Percentiles rank a stretch among this genome's conserved stretches.
These are phyloP conservation scores for Carex kokanica DNA, from an alignment of 176 grass and related monocot genomes.

Conservation along the genomic window DNA sequence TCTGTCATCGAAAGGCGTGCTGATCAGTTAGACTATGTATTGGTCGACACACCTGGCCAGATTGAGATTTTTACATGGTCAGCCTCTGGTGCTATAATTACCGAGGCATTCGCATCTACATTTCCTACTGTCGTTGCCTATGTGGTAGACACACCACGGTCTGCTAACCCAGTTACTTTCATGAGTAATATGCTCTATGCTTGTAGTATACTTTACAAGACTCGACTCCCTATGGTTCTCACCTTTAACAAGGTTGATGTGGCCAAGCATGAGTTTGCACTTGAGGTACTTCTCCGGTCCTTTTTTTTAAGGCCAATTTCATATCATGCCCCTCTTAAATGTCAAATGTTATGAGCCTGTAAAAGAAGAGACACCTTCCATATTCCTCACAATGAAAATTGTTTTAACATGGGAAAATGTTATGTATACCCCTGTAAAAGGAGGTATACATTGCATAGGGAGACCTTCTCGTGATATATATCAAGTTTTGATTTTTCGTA, in stretches of 20 bases:
- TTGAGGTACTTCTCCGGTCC: slow-evolving; percentile 36
- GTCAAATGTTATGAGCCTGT: neutral
- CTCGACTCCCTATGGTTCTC: slow-evolving; percentile 67
- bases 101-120: slow-evolving; percentile 91
- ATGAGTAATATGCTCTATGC: slow-evolving; percentile 99
- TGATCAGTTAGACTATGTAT: slow-evolving; percentile 81
- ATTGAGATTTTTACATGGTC: slow-evolving; percentile 99
- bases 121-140: slow-evolving; percentile 92
- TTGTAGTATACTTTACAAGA: slow-evolving; percentile 94
- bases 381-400: neutral
- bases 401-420: neutral
- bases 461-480: neutral
- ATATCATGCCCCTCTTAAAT: neutral
- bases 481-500: neutral
- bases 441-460: neutral
- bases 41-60: slow-evolving; percentile 90
- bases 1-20: slow-evolving; percentile 83
- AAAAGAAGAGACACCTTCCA: neutral
- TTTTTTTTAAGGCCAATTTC: neutral
- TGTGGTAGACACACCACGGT: slow-evolving; percentile 85
- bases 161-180: slow-evolving; percentile 74
- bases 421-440: neutral
- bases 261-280: slow-evolving; percentile 72
- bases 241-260: slow-evolving; percentile 97
- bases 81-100: slow-evolving; percentile 95